Conservation (phyloP, 169 alveolate species). For the Plasmodium sp. region DNA sequence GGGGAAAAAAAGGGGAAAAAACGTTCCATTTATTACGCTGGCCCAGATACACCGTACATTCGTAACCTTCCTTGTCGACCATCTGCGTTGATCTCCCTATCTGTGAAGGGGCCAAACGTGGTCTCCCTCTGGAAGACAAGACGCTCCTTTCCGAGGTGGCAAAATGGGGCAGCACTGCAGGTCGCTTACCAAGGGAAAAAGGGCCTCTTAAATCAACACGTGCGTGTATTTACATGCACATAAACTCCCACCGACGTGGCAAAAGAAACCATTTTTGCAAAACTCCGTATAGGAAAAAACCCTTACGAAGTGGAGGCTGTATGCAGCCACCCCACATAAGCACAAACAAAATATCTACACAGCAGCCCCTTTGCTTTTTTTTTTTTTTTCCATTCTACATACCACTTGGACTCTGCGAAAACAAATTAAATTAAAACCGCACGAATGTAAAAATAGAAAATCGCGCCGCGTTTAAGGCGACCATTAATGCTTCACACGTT, state of each 20-base stretch:
- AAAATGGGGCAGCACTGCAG: neutral
- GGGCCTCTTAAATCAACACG: neutral
- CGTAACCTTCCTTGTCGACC: neutral
- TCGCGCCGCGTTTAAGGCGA: neutral
- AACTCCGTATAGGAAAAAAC: neutral
- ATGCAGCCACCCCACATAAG: neutral
- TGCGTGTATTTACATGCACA: neutral
- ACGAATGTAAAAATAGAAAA: neutral
- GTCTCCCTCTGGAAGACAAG: neutral
- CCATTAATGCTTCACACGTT: neutral
- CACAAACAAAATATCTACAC: neutral
- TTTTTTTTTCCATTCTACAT: neutral
- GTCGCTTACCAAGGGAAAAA: neutral
- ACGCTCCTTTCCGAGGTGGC: neutral
- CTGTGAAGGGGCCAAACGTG: neutral
- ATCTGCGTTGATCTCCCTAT: neutral
- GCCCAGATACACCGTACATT: neutral
- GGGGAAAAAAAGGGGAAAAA: too few species aligned
- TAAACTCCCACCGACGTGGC: neutral
- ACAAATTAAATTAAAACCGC: neutral
- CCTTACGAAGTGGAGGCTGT: neutral
- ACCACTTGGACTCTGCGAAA: neutral
- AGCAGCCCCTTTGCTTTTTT: neutral
- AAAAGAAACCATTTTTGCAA: neutral
- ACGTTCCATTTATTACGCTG: neutral